Conservation (phyloP, 1,139 yeast species). For the Debaryomycetaceae sp. region DNA sequence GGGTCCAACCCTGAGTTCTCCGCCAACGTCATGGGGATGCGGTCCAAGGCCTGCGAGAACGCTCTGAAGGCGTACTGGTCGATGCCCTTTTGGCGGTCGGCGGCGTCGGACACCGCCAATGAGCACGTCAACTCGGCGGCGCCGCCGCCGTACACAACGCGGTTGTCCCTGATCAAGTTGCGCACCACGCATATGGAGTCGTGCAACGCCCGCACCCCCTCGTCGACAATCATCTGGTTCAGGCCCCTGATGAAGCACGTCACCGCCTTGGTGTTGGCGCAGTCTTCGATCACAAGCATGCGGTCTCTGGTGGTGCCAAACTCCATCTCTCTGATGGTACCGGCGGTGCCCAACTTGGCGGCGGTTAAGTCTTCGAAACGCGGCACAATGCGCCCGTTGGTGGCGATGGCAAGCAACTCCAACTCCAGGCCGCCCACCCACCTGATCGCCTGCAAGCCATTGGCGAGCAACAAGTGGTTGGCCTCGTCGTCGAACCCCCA, state of each 20-base stretch:
- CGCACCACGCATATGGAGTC: conserved; percentile 97
- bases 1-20: conserved; percentile 96
- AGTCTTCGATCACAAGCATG: conserved; percentile 91
- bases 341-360: conserved; percentile 86
- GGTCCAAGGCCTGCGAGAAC: conserved; percentile 84
- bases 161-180: conserved; percentile 83
- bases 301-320: conserved; percentile 96
- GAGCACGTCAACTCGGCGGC: conserved; percentile 96
- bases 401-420: conserved; percentile 94
- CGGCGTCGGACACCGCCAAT: conserved; percentile 84
- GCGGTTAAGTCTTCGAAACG: conserved; percentile 86
- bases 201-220: conserved; percentile 92
- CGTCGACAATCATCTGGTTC: conserved; percentile 96
- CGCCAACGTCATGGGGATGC: conserved; percentile 90
- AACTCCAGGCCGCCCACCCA: conserved; percentile 99
- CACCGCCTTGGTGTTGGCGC: conserved; percentile 85
- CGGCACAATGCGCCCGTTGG: conserved; percentile 95
- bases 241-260: conserved; percentile 94
- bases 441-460: conserved; percentile 90
- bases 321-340: conserved; percentile 78
- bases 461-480: conserved; percentile 83
- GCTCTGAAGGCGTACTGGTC: conserved; percentile 98
- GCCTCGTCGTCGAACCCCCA: conserved; percentile 99
- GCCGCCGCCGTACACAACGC: conserved; percentile 98
- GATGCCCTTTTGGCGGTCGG: conserved; percentile 89